These are phyloP conservation scores for Vinca major DNA, from an alignment of 305 asterid genomes.

Conservation along the genomic window DNA sequence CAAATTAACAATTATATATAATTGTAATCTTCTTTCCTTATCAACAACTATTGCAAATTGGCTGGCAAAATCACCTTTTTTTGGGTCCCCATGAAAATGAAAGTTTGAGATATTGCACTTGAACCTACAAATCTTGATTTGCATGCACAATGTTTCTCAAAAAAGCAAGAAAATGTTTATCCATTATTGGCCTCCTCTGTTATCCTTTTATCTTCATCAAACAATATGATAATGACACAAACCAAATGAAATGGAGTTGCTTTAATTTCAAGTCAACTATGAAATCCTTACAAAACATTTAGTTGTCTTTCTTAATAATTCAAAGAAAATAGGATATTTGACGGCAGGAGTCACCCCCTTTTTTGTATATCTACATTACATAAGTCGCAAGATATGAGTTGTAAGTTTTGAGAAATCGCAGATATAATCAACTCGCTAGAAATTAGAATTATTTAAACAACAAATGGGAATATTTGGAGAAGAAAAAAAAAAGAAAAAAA, in stretches of 20 bases:
- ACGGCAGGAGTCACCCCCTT: no score
- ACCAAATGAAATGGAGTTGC: neutral
- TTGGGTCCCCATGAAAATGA: neutral
- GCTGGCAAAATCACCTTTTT: neutral
- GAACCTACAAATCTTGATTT: neutral
- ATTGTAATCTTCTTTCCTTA: neutral
- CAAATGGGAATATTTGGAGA: no score
- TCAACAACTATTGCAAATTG: neutral
- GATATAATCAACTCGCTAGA: no score
- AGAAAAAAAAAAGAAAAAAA: no score
- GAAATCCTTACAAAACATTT: neutral
- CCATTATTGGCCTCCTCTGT: neutral
- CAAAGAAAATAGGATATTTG: no score
- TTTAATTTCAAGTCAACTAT: neutral
- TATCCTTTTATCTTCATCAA: neutral
- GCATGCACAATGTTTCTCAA: neutral
- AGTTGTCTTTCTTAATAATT: neutral
- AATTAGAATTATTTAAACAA: no score
- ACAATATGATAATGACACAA: neutral
- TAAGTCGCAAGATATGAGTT: no score
- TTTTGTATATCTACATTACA: no score
- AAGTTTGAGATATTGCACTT: slow-evolving; percentile 1
- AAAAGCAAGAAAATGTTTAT: neutral
- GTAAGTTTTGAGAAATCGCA: no score
- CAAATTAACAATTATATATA: no score